Base-by-base conservation (phyloP, 164 flowering plant species). In the Liquidambar formosana region DNA sequence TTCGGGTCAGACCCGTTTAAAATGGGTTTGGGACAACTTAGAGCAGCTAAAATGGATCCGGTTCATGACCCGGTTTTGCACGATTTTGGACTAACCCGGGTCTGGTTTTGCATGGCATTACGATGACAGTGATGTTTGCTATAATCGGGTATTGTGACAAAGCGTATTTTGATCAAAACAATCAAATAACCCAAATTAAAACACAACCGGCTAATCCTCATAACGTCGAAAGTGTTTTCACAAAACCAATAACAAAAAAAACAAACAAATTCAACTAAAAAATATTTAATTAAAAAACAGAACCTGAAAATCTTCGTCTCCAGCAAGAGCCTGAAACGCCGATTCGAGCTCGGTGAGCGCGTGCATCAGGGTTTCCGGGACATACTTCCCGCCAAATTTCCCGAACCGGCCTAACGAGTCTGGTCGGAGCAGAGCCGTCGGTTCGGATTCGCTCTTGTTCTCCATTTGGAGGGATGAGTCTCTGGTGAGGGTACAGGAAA, bases 351-450 rank as follows among this genome's bases (percentile, higher is more conserved):
- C 93, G n/a, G 88, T 19, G 57, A 91, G 86, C 10, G 94, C 97
- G 27, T 81, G 43, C 94, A 91, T 91, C 10, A 91, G 83, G 51
- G 94, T 91, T 61, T 91, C 97, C 9, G 97, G 97, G 5, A 91
- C 97, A 64, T 88, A 91, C 67, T 91, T 91, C 14, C 97, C 94
- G 19, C 97, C 93, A 59, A 77, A 91, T 57, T 81, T 83, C 1
- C 97, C 97, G 60, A 89, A 91, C 64, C 97, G 77, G 0, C 97
- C 94, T 53, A 89, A 85, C 0, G 94, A 75, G 65, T 89, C 94
- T 14, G 94, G 97, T 43, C 96, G 69, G 65, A 51, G 83, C 18
- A 64, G 64, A 43, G 72, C 63, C 64, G 63, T 46, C 25, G 68
- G 43, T 16, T 69, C 58, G 10, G 10, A 8, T n/a, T 33, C 22